Base-by-base conservation (phyloP, 768 basidiomycete genomes). In the Podaxis sp. region DNA sequence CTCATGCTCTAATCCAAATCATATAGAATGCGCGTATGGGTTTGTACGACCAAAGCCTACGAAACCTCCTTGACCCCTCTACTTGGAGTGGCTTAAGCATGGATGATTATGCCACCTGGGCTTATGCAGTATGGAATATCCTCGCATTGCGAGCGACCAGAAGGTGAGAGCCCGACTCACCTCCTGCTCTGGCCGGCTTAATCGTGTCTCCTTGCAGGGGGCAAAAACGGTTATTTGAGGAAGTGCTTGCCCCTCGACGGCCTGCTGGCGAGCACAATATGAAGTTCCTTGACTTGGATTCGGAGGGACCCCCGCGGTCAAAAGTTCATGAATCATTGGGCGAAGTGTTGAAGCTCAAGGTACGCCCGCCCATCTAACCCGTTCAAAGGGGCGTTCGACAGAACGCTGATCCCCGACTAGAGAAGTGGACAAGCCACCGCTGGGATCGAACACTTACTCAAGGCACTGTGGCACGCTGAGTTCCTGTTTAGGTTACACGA, bases 401-500 rank as follows among this genome's bases (percentile, higher is more conserved):
- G 13, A 13, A 11, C 17, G 49, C 65, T 63, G 7, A 33, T 61
- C 26, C 38, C 46, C 36, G 56, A 81, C 37, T 52, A 94, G 93
- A 79, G 84, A 70, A 80, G 76, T 28, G 86, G 86, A 60, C 88
- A 93, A 76, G 83, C 83, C 7, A 77, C 86, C 22, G 77, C 80
- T 24, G 78, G 84, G 1, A 80, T 92, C 17, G 86, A 91, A 30
- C 83, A 84, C 46, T 76, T 95, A 26, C 75, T 95, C 28, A 85
- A 81, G 61, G 84, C 88, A 1, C 72, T 94, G 40, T 94, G 92
- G 90, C 81, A 89, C 63, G 85, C 92, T 0, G 91, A 95, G 72
- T 91, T 91, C 70, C 83, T 91, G 58, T 84, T 86, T 58, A 84
- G 87, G 60, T 83, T 87, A 68, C 79, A 81, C 15, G 71, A 86